Evolutionary conservation across 2,329 filamentous ascomycete species (phyloP), one percentile per base, ranked within the genome.

Genomic region (Orbilia quercus): DNA sequence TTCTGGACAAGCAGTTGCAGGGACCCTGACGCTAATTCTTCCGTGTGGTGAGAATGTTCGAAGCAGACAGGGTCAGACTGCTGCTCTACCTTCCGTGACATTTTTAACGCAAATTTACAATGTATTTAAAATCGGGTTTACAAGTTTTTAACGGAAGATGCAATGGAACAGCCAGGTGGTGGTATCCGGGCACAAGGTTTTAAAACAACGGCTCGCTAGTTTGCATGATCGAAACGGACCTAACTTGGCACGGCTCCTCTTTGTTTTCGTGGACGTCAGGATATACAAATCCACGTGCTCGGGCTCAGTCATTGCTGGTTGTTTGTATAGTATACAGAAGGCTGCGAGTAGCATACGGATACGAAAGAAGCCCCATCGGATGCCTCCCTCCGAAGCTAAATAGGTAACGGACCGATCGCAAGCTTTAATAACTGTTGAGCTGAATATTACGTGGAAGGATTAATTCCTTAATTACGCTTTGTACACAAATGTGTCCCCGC

Each of bases 151-250:
- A 42, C 58, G 58, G 66, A 71, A 64, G 45, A 63, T 47, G 57
- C 58, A 63, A 58, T 47, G 57, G 66, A 63, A 58, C 66, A 60
- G 22, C 51, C 50, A 5, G 28, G 28, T 58, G 40, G 40, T 70
- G 65, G 51, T 63, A 62, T 70, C 65, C 65, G 50, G 65, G 51
- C 65, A 70, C 65, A 72, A 72, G 58, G 59, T 72, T 72, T 72
- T 72, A 72, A 72, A 72, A 72, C 67, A 65, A 65, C 67, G 67
- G 67, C 67, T 72, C 67, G 59, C 67, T 72, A 72, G 67, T 64
- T 51, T 64, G 67, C 67, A 65, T 72, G 51, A 38, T 57, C 58
- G 7, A 72, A 70, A 48, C 59, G 40, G 67, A 28, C 44, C 31
- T 64, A 51, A 60, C 51, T 59, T 50, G 62, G 50, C 66, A 47